phyloP scores from a whole-genome alignment of 2,329 filamentous ascomycete genomes.

The Orbilia oligospora region DNA sequence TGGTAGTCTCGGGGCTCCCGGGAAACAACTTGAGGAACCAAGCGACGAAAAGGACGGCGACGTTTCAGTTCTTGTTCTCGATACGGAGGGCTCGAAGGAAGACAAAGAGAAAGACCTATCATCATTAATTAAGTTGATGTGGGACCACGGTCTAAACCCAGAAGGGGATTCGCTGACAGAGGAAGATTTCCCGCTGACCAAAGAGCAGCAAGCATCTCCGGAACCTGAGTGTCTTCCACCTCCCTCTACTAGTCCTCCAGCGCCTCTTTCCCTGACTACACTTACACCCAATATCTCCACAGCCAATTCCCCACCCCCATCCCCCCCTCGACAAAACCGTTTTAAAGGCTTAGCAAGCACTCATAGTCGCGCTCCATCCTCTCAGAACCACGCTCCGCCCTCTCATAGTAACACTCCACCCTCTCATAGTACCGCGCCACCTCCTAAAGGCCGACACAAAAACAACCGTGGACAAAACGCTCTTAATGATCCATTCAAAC shows the following conservation, averaged over 20 bases:
- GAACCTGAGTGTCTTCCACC: not conserved
- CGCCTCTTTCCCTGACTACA: not conserved
- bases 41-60: not conserved
- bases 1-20: not conserved
- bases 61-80: not conserved
- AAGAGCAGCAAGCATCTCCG: not conserved
- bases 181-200: not conserved
- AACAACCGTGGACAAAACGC: not conserved
- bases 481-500: too few species aligned
- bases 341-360: not conserved
- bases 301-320: not conserved
- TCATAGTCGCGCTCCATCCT: not conserved
- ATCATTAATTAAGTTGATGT: not conserved
- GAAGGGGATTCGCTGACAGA: not conserved
- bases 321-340: slow-evolving; percentile 6
- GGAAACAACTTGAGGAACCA: not conserved
- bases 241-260: not conserved
- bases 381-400: not conserved
- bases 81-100: not conserved
- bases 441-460: not conserved
- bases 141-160: slow-evolving; percentile 9
- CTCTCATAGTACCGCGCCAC: not conserved
- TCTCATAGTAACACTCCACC: not conserved
- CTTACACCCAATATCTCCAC: not conserved
- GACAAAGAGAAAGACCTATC: not conserved